These are phyloP conservation scores for Aspergillus pseudonomiae DNA, from an alignment of 2,329 filamentous ascomycete genomes.

Conservation along the genomic window DNA sequence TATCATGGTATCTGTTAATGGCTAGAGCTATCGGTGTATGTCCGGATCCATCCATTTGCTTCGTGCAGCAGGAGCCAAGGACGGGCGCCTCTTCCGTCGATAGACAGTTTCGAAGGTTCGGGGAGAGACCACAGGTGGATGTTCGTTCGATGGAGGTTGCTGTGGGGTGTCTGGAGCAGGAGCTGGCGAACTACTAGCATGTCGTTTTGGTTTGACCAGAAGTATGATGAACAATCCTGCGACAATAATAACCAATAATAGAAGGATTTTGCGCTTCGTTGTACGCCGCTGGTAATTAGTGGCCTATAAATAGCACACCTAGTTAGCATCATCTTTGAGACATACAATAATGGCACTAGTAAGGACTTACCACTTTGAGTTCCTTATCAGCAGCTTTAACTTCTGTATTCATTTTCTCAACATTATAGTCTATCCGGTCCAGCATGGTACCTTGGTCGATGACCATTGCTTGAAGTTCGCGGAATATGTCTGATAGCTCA, in stretches of 20 bases:
- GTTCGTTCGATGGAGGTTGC: conserved; percentile 28
- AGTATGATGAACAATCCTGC: conserved; percentile 84
- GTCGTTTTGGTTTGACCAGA: conserved; percentile 72
- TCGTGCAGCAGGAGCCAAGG: conserved; percentile 27
- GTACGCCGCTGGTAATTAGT: conserved; percentile 86
- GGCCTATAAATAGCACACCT: conserved; percentile 48
- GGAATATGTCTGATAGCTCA: conserved; percentile 93
- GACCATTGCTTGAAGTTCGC: conserved; percentile 93
- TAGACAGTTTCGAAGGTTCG: conserved; percentile 26
- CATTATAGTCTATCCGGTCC: conserved; percentile 96
- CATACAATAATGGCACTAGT: not conserved
- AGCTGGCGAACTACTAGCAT: conserved; percentile 18
- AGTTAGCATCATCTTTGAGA: conserved; percentile 2
- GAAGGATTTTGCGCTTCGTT: conserved; percentile 89
- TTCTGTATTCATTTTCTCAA: conserved; percentile 91
- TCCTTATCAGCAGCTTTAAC: conserved; percentile 94
- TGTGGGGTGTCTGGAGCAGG: conserved; percentile 13
- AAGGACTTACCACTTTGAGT: conserved; percentile 67
- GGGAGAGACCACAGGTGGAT: conserved; percentile 17
- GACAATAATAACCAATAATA: conserved; percentile 83
- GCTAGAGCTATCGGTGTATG: conserved; percentile 34
- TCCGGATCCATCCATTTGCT: conserved; percentile 40
- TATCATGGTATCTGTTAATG: conserved; percentile 26
- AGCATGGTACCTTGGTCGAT: conserved; percentile 90
- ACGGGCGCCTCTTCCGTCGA: conserved; percentile 25